Base-by-base conservation (phyloP, 2,329 filamentous ascomycete genomes). In the Fusarium poae region DNA sequence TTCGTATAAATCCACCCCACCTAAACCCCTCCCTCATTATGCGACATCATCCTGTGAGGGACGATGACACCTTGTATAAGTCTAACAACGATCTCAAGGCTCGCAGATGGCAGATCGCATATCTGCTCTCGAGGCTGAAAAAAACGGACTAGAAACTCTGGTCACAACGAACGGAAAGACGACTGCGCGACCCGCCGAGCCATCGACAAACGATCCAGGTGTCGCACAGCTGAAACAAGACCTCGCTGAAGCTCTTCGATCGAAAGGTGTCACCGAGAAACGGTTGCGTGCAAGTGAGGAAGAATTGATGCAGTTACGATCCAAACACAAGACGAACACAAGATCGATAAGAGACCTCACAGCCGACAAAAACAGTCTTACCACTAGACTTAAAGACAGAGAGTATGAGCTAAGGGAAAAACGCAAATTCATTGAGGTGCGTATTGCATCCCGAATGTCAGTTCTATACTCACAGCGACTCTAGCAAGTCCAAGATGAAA, bases 391-490 rank as follows among this genome's bases (percentile, higher is more conserved):
- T 40, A 89, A 88, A 67, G 95, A 97, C 78, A 84, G 92, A 30
- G 93, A 97, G 65, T 92, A 97, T 73, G 96, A 98, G 82, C 80
- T 97, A 32, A 87, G 86, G 57, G 92, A 89, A 62, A 97, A 97
- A 83, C 89, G 89, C 32, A 93, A 94, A 77, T 82, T 97, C 68
- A 86, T 97, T 4, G 91, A 94, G 83, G 89, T 91, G 73, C 57
- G 68, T 50, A n/a, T 34, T 48, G 27, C 30, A 23, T 23, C 35
- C 25, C 34, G 40, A 34, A 13, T 58, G 20, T 50, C 39, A 7
- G 11, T 37, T 21, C 37, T 39, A 29, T 43, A 37, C 66, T 72
- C 50, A 77, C 59, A 42, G 9, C 46, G 8, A 29, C 16, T 59
- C 44, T 73, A 91, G 86, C 88, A 95, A 74, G 90, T 97, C 54